Percentiles rank a stretch among this genome's conserved stretches.
Evolutionary conservation across 306 rosid species (phyloP).

Genomic region (Cotoneaster glaucophyllus): DNA sequence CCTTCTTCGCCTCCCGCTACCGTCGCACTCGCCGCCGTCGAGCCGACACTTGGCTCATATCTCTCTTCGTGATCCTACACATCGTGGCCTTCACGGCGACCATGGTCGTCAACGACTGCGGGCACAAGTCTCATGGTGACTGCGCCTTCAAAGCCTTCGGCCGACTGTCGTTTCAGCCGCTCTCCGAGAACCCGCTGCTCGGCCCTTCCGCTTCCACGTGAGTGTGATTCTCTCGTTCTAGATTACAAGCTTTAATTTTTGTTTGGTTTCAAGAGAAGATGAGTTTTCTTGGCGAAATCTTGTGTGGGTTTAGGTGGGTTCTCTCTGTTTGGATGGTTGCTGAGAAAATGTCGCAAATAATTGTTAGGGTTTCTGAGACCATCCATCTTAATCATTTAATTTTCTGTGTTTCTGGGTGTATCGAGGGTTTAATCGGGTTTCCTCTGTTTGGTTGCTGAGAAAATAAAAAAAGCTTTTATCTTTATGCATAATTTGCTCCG

Average conservation of each 20-base stretch:
- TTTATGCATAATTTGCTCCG: neutral
- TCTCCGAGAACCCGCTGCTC: slow-evolving; percentile 72
- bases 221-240: slow-evolving; percentile 29
- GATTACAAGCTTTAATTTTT: neutral
- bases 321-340: neutral
- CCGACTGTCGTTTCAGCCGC: slow-evolving; percentile 79
- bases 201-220: slow-evolving; percentile 94
- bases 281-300: neutral
- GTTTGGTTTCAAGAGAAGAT: neutral
- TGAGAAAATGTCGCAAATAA: neutral
- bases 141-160: slow-evolving; percentile 58
- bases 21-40: slow-evolving; percentile 28
- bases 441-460: slow-evolving; percentile 1
- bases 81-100: slow-evolving; percentile 58
- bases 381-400: neutral
- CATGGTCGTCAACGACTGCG: slow-evolving; percentile 77
- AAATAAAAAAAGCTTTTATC: neutral
- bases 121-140: slow-evolving; percentile 61
- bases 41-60: slow-evolving; percentile 75
- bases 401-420: neutral
- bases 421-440: neutral
- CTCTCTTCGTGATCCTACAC: slow-evolving; percentile 72
- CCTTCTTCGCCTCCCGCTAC: slow-evolving; percentile 31
- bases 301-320: neutral
- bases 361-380: neutral